Evolutionary conservation across 208 protist species (phyloP), one percentile per base, ranked within the genome.

Genomic region (Crithidia thermophila): DNA sequence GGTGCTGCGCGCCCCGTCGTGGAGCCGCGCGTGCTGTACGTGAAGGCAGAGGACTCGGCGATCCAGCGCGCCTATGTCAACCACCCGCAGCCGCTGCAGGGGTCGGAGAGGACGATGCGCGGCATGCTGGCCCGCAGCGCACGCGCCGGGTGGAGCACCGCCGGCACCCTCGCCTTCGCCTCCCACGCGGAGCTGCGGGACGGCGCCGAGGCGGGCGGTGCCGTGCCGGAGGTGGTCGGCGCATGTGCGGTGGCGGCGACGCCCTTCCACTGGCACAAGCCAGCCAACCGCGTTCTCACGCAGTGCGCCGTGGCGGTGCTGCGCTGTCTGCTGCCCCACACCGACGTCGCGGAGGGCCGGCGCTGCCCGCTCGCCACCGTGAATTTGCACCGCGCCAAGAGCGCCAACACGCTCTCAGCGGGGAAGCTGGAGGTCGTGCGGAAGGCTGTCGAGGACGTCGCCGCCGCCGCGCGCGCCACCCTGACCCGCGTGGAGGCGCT

Each of bases 161-260:
- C 55, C 28, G 85, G 83, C 16, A 47, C 33, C 56, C 10, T 97
- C 27, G 77, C 67, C 11, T 67, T 77, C 50, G 87, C 91, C 11
- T 69, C 71, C 21, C 89, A 90, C 74, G 78, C 87, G 21, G 81
- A 66, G 50, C 67, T 96, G 42, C 81, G 83, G 49, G 91, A 96
- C 64, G 87, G 76, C 14, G 67, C 79, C 39, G 85, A 93, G 55
- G 61, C 45, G 9, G 51, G 47, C 20, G 53, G 31, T 5, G 66
- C 65, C 27, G 73, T 84, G 36, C 57, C 72, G 28, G 88, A 96
- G 72, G 87, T 93, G 45, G 27, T 28, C 33, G 91, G 88, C n/a
- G 82, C 83, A 0, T 40, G 68, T 23, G 64, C 82, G 7, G 50
- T 57, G 16, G 16, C 79, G 2, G 45, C 63, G n/a, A 76, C 49